Conservation (phyloP, 495 filamentous ascomycete genomes). For the Trichoderma gamsii region DNA sequence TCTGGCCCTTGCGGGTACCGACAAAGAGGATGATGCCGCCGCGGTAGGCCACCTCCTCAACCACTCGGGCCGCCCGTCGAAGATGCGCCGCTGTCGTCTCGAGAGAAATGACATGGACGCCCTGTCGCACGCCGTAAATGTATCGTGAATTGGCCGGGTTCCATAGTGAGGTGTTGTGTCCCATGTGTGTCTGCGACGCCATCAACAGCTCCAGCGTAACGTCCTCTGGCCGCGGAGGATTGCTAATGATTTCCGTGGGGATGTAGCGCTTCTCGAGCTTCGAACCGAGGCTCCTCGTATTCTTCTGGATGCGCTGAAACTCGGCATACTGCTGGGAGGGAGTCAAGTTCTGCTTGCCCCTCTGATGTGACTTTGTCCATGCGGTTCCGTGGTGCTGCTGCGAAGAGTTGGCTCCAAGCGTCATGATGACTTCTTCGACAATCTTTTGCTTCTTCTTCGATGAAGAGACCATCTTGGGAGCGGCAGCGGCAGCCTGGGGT, state of each 20-base stretch:
- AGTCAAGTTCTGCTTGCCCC: neutral
- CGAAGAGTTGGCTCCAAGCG: constrained; percentile 10
- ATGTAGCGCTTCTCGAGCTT: constrained; percentile 53
- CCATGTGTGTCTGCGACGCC: constrained; percentile 84
- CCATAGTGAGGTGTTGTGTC: constrained; percentile 88
- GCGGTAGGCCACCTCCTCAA: constrained; percentile 74
- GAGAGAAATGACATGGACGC: constrained; percentile 88
- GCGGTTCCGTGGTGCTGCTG: constrained; percentile 10
- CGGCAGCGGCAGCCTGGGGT: constrained; percentile 1
- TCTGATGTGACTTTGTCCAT: constrained; percentile 5
- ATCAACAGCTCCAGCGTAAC: constrained; percentile 88
- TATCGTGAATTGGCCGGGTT: constrained; percentile 92
- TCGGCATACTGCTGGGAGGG: constrained; percentile 15
- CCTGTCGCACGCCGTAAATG: constrained; percentile 85
- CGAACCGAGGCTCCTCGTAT: constrained; percentile 48
- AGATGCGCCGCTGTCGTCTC: constrained; percentile 83
- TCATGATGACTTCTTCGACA: constrained; percentile 11
- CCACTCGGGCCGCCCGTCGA: constrained; percentile 80
- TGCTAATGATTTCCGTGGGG: constrained; percentile 57
- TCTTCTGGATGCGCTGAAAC: constrained; percentile 8
- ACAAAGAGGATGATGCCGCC: constrained; percentile 88
- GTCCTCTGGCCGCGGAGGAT: constrained; percentile 70
- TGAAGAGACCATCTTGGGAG: constrained; percentile 6
- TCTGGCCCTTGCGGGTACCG: constrained; percentile 76
- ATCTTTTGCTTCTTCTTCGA: constrained; percentile 15